Evolutionary conservation across 352 stramenopile genomes (phyloP).

Genomic region (Pythium aristosporum): DNA sequence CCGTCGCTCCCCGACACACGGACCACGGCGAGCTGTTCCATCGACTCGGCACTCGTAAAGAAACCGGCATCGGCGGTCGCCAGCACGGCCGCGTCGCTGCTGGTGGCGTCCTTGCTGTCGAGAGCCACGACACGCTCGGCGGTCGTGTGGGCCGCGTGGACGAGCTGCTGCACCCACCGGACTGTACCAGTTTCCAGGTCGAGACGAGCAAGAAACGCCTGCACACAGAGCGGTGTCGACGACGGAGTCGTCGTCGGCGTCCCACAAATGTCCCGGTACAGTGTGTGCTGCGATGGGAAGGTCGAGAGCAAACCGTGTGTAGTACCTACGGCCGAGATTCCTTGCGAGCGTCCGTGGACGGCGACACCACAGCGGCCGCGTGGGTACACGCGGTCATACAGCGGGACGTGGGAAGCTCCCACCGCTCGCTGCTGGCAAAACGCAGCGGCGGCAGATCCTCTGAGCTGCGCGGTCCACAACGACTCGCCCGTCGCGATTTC

Average conservation of each 20-base stretch:
- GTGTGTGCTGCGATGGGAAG: slow-evolving; percentile 8
- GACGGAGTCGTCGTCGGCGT: no score
- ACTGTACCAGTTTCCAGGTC: slow-evolving; percentile 6
- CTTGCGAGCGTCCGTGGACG: neutral
- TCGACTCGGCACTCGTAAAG: slow-evolving; percentile 18
- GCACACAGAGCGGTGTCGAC: slow-evolving; percentile 1
- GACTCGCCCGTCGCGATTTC: slow-evolving; percentile 13
- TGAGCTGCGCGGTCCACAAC: slow-evolving; percentile 29
- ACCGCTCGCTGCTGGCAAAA: slow-evolving; percentile 15
- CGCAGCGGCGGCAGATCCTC: neutral
- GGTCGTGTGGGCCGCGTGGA: slow-evolving; percentile 4
- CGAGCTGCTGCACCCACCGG: slow-evolving; percentile 21
- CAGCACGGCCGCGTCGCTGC: slow-evolving; percentile 9
- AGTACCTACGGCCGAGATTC: slow-evolving; percentile 25
- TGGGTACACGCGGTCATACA: slow-evolving; percentile 10
- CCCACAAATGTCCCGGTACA: slow-evolving; percentile 24
- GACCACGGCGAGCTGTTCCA: slow-evolving; percentile 22
- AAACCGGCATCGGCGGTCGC: slow-evolving; percentile 17
- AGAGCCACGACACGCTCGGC: slow-evolving; percentile 9
- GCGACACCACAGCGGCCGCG: slow-evolving; percentile 16
- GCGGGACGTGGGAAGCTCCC: neutral
- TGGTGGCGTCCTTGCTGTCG: neutral
- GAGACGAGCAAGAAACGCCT: slow-evolving; percentile 26
- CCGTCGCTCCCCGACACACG: slow-evolving; percentile 13
- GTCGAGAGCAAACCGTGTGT: slow-evolving; percentile 29